Base-by-base conservation (phyloP, 495 filamentous ascomycete genomes). In the Patellaria atrata region DNA sequence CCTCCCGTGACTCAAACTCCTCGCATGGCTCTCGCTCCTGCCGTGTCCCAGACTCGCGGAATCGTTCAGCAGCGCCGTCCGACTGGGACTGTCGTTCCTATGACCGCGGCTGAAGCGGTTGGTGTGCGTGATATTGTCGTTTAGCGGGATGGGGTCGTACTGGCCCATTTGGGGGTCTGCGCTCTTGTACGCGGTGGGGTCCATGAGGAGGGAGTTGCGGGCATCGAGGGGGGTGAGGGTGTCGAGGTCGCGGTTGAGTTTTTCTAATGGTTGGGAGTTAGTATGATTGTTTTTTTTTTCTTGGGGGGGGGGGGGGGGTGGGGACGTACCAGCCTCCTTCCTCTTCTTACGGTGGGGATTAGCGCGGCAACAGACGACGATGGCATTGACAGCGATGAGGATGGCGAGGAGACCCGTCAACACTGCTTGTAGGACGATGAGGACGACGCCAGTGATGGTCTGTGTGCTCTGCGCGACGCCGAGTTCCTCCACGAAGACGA, bases 401-500 rank as follows among this genome's bases (percentile, higher is more conserved):
- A 97, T 85, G 19, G 83, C 89, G 30, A 97, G 66, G 21, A 79
- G 56, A 37, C 68, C 84, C 1, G 89, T 91, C 34, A 97, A 63
- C 5, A 75, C 71, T 0, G 80, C 82, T 58, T 97, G 89, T 12
- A 94, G 65, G 27, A 73, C 87, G 39, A 97, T 87, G 27, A 97
- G 64, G 9, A 87, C 79, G 19, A 94, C 73, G 25, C 89, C 89
- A 24, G 75, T 81, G 40, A 94, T 70, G 2, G 89, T 96, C 59
- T 96, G 85, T n/a, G 89, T 94, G 7, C 84, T 91, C 48, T 94
- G 80, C 4, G 77, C 66, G 42, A 97, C 75, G 23, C 82, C 82
- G 27, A 97, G 76, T 56, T 94, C 75, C 50, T 94, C 81, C 12
- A 94, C 87, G 49, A 96, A 97, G 19, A 96, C 65, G 47, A 97